A percentile compares a stretch with the other conserved stretches of the same genome.
These are phyloP conservation scores for sunflower (Helianthus annuus) DNA, from an alignment of 129 eudicot species.

Conservation along the genomic window HanXRQr2.0-SUNRISE NC_035434.2:31596153-31596652, in stretches of 20 bases:
- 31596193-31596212: too few species aligned
- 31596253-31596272: too few species aligned
- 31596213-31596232: too few species aligned
- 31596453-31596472: constrained; percentile 29
- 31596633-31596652: constrained; percentile 41
- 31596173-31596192: too few species aligned
- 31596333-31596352: constrained; percentile 15
- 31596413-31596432: constrained; percentile 41
- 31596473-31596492: constrained; percentile 21
- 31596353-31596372: constrained; percentile 22
- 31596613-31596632: constrained; percentile 44
- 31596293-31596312: background rate
- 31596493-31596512: constrained; percentile 28
- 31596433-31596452: constrained; percentile 20
- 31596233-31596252: too few species aligned
- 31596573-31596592: constrained; percentile 76
- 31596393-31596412: constrained; percentile 10
- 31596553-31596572: constrained; percentile 51
- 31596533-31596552: background rate
- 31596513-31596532: constrained; percentile 6
- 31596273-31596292: too few species aligned
- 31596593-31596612: constrained; percentile 39
- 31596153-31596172: too few species aligned
- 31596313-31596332: background rate
- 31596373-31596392: constrained; percentile 41